Conservation (phyloP, 192 early-diverging fungal genomes). For the Coemansia sp. region DNA sequence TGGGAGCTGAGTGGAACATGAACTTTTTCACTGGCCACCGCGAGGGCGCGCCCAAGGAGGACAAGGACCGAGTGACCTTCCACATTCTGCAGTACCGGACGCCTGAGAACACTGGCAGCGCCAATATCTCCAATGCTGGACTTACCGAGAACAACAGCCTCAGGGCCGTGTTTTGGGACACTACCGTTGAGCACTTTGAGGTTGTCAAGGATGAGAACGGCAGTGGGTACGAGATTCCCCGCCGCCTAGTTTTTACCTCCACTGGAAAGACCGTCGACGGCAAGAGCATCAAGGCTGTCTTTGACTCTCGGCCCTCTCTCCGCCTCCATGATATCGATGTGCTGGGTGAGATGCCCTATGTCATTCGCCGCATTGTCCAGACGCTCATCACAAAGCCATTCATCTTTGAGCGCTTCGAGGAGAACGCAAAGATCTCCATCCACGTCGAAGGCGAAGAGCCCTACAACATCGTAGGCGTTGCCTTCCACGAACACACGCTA, state of each 20-base stretch:
- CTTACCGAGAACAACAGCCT: conserved; percentile 66
- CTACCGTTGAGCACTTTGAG: conserved; percentile 63
- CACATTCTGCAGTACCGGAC: conserved; percentile 76
- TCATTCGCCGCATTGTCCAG: conserved; percentile 87
- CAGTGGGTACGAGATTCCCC: conserved; percentile 82
- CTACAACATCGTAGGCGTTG: conserved; percentile 59
- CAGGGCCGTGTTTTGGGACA: conserved; percentile 73
- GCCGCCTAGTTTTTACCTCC: conserved; percentile 68
- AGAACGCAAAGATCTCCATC: conserved; percentile 66
- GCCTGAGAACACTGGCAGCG: conserved; percentile 65
- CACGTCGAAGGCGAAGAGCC: conserved; percentile 62
- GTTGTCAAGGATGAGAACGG: conserved; percentile 63
- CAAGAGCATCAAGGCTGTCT: conserved; percentile 60
- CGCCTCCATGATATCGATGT: conserved; percentile 86
- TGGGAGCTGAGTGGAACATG: conserved; percentile 84
- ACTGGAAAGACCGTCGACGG: conserved; percentile 74
- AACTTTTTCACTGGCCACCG: conserved; percentile 68
- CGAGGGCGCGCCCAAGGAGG: conserved; percentile 57
- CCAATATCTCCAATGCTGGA: conserved; percentile 69
- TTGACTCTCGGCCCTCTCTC: conserved; percentile 60
- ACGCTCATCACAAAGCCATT: conserved; percentile 91
- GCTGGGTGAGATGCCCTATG: conserved; percentile 84
- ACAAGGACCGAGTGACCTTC: conserved; percentile 43
- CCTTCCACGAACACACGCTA: conserved; percentile 84
- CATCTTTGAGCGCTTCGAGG: conserved; percentile 88